phyloP scores from a whole-genome alignment of 2,329 filamentous ascomycete genomes.

The Aspergillus aculeatinus region DNA sequence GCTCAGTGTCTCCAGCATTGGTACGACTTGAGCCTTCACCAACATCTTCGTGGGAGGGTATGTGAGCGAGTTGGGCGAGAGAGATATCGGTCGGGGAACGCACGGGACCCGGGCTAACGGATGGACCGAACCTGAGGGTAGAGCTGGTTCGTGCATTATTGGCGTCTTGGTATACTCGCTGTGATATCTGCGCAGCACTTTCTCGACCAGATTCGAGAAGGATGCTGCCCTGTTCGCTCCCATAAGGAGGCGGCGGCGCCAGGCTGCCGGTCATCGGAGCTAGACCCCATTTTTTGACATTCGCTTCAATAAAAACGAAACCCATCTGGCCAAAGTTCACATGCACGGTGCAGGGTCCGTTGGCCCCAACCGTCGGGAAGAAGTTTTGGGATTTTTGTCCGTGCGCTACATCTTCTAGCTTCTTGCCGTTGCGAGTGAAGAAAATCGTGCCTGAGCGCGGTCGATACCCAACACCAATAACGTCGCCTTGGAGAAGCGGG shows the following conservation, averaged over 20 bases:
- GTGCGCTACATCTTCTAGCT: conserved; percentile 89
- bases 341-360: conserved; percentile 86
- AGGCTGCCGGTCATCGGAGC: conserved; percentile 94
- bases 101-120: conserved; percentile 83
- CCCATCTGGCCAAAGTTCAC: conserved; percentile 98
- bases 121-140: conserved; percentile 69
- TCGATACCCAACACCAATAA: conserved; percentile 91
- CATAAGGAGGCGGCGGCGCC: conserved; percentile 92
- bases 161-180: conserved; percentile 50
- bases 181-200: conserved; percentile 44
- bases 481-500: conserved; percentile 85
- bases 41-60: conserved; percentile 65
- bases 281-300: conserved; percentile 99
- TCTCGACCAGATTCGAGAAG: conserved; percentile 79
- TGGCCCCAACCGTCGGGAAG: conserved; percentile 95
- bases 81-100: conserved; percentile 95
- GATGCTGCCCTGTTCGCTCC: conserved; percentile 95
- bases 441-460: conserved; percentile 93
- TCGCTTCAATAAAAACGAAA: conserved; percentile 98
- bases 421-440: conserved; percentile 97
- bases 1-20: conserved; percentile 26
- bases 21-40: conserved; percentile 67
- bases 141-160: conserved; percentile 75
- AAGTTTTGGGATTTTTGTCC: conserved; percentile 94
- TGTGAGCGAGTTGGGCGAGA: conserved; percentile 76